A percentile compares a stretch with the other conserved stretches of the same genome.
These are phyloP conservation scores for Fusarium vanettenii DNA, from an alignment of 2,329 filamentous ascomycete genomes.

Conservation along the genomic window DNA sequence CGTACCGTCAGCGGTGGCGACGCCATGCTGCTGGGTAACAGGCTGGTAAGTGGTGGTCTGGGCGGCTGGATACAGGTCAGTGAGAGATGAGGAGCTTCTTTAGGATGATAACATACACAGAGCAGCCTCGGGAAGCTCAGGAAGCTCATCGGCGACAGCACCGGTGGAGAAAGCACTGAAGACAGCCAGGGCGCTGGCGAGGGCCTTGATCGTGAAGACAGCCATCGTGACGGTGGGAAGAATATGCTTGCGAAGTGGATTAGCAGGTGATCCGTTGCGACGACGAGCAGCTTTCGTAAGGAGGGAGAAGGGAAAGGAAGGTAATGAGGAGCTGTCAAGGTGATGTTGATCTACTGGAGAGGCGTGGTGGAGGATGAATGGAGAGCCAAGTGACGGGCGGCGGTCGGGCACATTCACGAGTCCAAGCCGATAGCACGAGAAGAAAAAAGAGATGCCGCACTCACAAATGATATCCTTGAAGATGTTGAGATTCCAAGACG, in stretches of 20 bases:
- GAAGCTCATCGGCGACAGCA: conserved; percentile 14
- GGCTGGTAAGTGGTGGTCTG: conserved; percentile 43
- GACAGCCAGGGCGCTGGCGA: conserved; percentile 39
- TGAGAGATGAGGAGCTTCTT: not conserved
- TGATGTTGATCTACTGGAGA: not conserved
- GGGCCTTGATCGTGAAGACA: conserved; percentile 43
- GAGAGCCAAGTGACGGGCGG: not conserved
- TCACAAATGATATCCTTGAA: conserved; percentile 13
- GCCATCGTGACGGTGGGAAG: conserved; percentile 40
- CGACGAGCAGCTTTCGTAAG: not conserved
- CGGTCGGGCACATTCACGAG: not conserved
- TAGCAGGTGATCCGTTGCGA: not conserved
- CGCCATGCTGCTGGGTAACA: conserved; percentile 47
- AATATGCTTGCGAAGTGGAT: conserved; percentile 11
- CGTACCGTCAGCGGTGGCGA: conserved; percentile 48
- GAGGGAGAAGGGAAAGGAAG: not conserved
- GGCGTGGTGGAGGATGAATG: not conserved
- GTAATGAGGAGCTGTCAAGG: not conserved
- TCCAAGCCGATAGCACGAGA: not conserved
- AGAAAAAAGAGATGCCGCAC: not conserved
- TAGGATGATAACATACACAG: conserved; percentile 32
- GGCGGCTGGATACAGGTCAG: conserved; percentile 42
- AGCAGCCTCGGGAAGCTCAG: conserved; percentile 16
- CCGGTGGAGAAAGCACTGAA: conserved; percentile 34
- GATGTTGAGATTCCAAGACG: conserved; percentile 8